Evolutionary conservation across 2,329 filamentous ascomycete species (phyloP), one percentile per base, ranked within the genome.

Genomic region (Dendrostoma leiphaemia): DNA sequence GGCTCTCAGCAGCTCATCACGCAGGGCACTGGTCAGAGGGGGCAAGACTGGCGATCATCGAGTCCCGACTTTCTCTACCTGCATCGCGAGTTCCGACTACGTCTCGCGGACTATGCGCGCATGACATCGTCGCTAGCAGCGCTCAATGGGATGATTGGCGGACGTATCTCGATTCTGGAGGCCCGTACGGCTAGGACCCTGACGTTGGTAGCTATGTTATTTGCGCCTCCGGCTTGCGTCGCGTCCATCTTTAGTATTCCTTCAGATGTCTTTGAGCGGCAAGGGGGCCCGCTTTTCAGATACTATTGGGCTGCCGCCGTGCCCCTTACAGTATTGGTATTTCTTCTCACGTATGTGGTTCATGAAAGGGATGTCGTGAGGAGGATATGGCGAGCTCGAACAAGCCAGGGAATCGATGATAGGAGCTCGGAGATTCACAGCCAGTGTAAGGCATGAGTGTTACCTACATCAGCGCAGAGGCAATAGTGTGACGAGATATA

Each of bases 81-180:
- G 6, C 53, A 56, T 15, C 53, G 48, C 6, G 48, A 52, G 8
- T 52, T 52, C 17, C 43, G 53, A 9, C 45, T 29, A 10, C 48
- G 40, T 28, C 53, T 56, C 4, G 48, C 48, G 8, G 53, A 56
- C 23, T 56, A 52, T 13, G 53, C 48, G 6, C 48, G 53, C 17
- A 52, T 56, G 48, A 52, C 43, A 19, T 56, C 60, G 3, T 58
- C 58, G 7, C 43, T 61, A 17, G 61, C 69, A 10, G 59, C 72
- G 28, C 44, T 56, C 4, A 48, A 52, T 19, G 53, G 48, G 9
- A 56, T 56, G 48, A 44, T 52, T 15, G 48, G 53, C 12, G 53
- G 53, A 7, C 53, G 48, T 17, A 47, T 52, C n/a, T 51, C 53
- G 12, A 48, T 56, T 7, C 53, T 52, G 6, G 53, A 56, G 28